Base-by-base conservation (phyloP, 2,329 filamentous ascomycete genomes). In the Chrysoporthe cubensis region DNA sequence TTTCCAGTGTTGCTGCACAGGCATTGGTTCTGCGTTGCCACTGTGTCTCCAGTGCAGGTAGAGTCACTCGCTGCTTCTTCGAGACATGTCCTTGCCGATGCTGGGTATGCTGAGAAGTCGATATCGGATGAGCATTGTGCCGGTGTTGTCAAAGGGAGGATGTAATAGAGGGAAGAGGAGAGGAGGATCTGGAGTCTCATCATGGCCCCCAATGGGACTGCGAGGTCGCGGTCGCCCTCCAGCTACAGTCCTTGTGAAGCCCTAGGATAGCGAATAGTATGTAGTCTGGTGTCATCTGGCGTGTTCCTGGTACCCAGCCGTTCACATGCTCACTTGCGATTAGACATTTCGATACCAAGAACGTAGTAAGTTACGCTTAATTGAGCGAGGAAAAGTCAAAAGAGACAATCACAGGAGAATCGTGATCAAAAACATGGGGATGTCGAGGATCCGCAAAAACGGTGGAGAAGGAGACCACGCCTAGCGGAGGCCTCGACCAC, bases 1-100 rank as follows among this genome's bases (percentile, higher is more conserved):
- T 81, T 76, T 65, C 81, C 81, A 44, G 77, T 76, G 70, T 87
- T 85, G 70, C 75, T 73, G 72, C 85, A 87, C 1, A 87, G 77
- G 64, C 85, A 87, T 2, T 74, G 65, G 71, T 87, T 87, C 66
- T 85, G 75, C 34, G 79, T 75, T 0, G 71, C 57, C 3, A 78
- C 76, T 0, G 79, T 79, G 32, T 73, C 72, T 16, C 80, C 80
- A 4, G 76, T 75, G 75, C 85, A 87, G 4, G 74, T 72, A n/a
- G 80, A 80, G n/a, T 67, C 46, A 48, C 76, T 72, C 32, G 82
- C 79, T 4, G 83, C 77, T 14, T 77, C 62, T 68, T 78, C 74
- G 1, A 87, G 76, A 66, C 85, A 87, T 8, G 73, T 5, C 64
- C 82, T 80, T 1, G 83, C 74, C 18, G 69, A 72, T 43, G 71